Evolutionary conservation across 2,329 filamentous ascomycete genomes (phyloP).

Genomic region (Xylaria sp.): DNA sequence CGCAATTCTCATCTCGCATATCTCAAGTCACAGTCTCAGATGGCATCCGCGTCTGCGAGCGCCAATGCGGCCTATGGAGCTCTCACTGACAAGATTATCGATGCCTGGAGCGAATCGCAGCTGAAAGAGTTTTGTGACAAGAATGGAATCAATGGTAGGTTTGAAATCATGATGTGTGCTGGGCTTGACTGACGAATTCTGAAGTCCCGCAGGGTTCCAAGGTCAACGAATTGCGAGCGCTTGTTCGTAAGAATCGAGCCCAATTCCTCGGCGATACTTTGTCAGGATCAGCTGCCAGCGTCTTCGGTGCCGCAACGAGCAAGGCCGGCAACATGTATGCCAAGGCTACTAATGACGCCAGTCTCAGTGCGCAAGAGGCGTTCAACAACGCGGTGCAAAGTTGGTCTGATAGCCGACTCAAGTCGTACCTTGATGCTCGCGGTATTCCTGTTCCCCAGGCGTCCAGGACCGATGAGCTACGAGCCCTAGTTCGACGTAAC

Average conservation of each 20-base stretch:
- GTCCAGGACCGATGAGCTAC: constrained; percentile 65
- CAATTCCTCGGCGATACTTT: constrained; percentile 63
- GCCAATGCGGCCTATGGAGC: constrained; percentile 66
- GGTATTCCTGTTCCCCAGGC: constrained; percentile 69
- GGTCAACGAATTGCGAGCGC: constrained; percentile 80
- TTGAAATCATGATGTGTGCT: not conserved
- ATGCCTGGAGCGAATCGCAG: constrained; percentile 82
- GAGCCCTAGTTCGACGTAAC: constrained; percentile 68
- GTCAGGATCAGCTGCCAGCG: constrained; percentile 51
- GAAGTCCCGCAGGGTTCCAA: constrained; percentile 87
- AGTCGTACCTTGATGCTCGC: constrained; percentile 71
- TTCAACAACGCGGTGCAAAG: constrained; percentile 57
- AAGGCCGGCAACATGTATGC: constrained; percentile 72
- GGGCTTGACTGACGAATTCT: constrained; percentile 1
- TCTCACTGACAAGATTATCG: constrained; percentile 76
- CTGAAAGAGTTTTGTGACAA: constrained; percentile 92
- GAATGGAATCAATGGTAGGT: constrained; percentile 62
- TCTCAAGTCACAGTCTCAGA: constrained; percentile 58
- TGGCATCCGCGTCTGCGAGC: constrained; percentile 56
- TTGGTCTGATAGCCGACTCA: constrained; percentile 74
- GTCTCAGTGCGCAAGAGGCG: constrained; percentile 56
- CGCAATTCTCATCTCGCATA: constrained; percentile 82
- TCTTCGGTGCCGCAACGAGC: constrained; percentile 66
- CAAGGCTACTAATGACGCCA: constrained; percentile 65
- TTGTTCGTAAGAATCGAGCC: constrained; percentile 82